Evolutionary conservation across 2,329 filamentous ascomycete genomes (phyloP).

Genomic region (Fusarium xylarioides): DNA sequence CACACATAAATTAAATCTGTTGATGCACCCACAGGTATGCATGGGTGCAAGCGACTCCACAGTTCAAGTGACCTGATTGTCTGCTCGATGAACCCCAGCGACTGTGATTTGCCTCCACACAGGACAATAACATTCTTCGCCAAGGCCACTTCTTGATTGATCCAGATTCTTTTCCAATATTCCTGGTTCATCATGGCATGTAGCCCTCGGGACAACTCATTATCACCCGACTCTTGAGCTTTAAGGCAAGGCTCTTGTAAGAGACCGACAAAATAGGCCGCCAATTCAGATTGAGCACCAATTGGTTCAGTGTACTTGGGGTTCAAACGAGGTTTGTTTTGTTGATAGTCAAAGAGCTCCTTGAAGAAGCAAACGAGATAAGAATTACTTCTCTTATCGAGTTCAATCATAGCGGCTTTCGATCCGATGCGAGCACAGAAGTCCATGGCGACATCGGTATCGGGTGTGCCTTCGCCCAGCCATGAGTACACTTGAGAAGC

Average conservation of each 20-base stretch:
- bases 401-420: not conserved
- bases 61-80: not conserved
- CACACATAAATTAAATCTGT: not conserved
- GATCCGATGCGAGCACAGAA: not conserved
- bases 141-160: not conserved
- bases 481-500: not conserved
- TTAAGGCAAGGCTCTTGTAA: not conserved
- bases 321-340: not conserved
- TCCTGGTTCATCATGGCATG: not conserved
- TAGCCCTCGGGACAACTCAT: fast-evolving
- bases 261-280: not conserved
- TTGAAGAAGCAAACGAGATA: fast-evolving
- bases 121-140: not conserved
- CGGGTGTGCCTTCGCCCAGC: not conserved
- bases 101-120: not conserved
- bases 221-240: not conserved
- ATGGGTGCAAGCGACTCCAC: not conserved
- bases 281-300: not conserved
- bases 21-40: not conserved
- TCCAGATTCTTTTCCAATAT: not conserved
- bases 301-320: fast-evolving
- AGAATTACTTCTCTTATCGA: fast-evolving
- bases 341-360: not conserved
- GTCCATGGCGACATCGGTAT: not conserved
- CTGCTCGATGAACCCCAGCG: not conserved